A percentile compares a stretch with the other conserved stretches of the same genome.
Conservation (phyloP, 1,284 basidiomycete genomes). For the Chondrostereum purpureum region DNA sequence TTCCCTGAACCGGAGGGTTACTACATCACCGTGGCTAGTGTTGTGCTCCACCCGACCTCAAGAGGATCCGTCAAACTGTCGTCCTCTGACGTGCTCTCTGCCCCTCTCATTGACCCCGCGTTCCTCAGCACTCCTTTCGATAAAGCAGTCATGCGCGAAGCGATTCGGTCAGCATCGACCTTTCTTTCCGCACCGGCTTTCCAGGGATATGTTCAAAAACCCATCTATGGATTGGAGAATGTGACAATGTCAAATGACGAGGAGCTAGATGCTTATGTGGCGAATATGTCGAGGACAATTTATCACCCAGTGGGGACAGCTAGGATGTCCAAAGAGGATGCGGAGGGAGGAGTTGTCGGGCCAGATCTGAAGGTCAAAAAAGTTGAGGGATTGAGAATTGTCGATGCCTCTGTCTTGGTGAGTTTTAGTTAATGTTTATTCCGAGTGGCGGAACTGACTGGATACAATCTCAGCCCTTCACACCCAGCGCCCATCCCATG, state of each 20-base stretch:
- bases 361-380: constrained; percentile 17
- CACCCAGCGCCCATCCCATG: neutral
- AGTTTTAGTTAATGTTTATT: constrained; percentile 3
- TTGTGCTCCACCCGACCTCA: neutral
- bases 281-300: constrained; percentile 9
- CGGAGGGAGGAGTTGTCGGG: constrained; percentile 14
- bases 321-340: constrained; percentile 12
- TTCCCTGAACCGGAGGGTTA: constrained; percentile 13
- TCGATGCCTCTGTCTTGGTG: constrained; percentile 17
- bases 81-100: constrained; percentile 20
- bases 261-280: constrained; percentile 12
- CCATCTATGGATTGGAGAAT: too few relatives aligned
- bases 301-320: constrained; percentile 14
- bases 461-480: constrained; percentile 1
- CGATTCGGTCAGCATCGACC: constrained; percentile 11
- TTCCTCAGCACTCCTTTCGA: constrained; percentile 18
- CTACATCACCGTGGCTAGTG: neutral
- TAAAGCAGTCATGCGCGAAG: constrained; percentile 12
- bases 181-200: constrained; percentile 15
- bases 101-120: constrained; percentile 25
- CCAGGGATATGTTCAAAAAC: constrained; percentile 13
- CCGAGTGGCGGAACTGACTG: neutral
- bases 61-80: constrained; percentile 11
- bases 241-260: constrained; percentile 12
- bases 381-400: constrained; percentile 14